A percentile compares a stretch with the other conserved stretches of the same genome.
Evolutionary conservation across 495 filamentous ascomycete species (phyloP).

Genomic region (Penicillium malachiteum): DNA sequence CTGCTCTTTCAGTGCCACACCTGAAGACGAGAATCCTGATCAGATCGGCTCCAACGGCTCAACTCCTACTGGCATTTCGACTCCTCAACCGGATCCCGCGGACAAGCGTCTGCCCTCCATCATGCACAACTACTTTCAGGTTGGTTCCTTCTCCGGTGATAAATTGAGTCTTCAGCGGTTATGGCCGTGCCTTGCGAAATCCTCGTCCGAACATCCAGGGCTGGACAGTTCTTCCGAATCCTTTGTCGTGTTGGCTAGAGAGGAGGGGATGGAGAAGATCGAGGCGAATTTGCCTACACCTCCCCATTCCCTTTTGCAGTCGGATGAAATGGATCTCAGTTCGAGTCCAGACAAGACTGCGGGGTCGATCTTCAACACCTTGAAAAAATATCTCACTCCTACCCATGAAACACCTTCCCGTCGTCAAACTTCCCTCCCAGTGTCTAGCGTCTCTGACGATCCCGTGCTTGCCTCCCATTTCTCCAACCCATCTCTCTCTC

Average conservation of each 20-base stretch:
- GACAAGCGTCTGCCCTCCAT: conserved; percentile 91
- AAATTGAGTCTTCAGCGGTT: conserved; percentile 53
- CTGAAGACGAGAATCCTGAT: conserved; percentile 69
- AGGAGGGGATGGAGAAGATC: conserved; percentile 30
- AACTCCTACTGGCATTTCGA: conserved; percentile 81
- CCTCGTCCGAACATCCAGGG: conserved; percentile 15
- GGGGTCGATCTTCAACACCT: conserved; percentile 39
- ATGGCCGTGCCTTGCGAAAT: conserved; percentile 32
- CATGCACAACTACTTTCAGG: conserved; percentile 94
- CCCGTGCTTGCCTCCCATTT: conserved; percentile 71
- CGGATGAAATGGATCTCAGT: conserved; percentile 38
- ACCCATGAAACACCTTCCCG: conserved; percentile 37
- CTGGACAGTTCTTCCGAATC: conserved; percentile 36
- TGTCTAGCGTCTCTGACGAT: conserved; percentile 65
- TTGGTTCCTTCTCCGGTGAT: conserved; percentile 70
- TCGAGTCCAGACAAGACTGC: conserved; percentile 36
- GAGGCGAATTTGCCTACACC: conserved; percentile 43
- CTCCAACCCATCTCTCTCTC: conserved; percentile 66
- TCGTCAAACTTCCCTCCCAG: conserved; percentile 56
- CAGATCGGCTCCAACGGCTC: conserved; percentile 76
- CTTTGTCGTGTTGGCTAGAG: conserved; percentile 42
- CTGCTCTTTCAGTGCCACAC: conserved; percentile 17
- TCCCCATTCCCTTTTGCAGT: conserved; percentile 45
- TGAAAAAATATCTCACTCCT: conserved; percentile 46
- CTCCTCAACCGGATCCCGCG: conserved; percentile 81